These are phyloP conservation scores for Sorghum bicolor DNA, from an alignment of 176 grass and related monocot genomes.

Conservation along the genomic window DNA sequence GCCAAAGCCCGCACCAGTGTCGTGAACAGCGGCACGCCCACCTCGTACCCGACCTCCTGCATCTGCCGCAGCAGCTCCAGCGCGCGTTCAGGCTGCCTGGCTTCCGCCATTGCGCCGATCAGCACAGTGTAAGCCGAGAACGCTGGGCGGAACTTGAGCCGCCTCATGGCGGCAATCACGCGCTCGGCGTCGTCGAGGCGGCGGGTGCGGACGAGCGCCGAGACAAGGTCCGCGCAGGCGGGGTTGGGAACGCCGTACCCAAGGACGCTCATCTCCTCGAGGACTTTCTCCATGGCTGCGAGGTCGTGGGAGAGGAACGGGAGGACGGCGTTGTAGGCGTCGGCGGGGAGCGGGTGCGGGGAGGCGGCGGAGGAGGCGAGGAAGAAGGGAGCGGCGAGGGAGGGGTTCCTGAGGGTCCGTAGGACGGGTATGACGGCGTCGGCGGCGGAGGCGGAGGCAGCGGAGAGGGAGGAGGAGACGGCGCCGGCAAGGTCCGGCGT, in stretches of 20 bases:
- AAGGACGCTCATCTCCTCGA: slow-evolving; percentile 82
- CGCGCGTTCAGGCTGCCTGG: slow-evolving; percentile 49
- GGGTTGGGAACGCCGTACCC: slow-evolving; percentile 53
- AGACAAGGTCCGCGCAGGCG: slow-evolving; percentile 53
- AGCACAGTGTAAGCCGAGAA: slow-evolving; percentile 78
- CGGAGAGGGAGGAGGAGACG: slow-evolving; percentile 51
- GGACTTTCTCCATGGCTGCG: slow-evolving; percentile 49
- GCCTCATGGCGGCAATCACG: slow-evolving; percentile 48
- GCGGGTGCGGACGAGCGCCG: slow-evolving; percentile 48
- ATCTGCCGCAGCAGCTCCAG: slow-evolving; percentile 82
- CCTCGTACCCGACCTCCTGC: slow-evolving; percentile 89
- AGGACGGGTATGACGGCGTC: slow-evolving; percentile 59
- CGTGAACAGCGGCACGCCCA: slow-evolving; percentile 74
- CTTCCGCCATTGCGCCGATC: slow-evolving; percentile 69
- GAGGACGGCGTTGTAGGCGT: slow-evolving; percentile 64
- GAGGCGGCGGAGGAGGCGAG: slow-evolving; percentile 38
- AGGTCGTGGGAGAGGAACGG: slow-evolving; percentile 52
- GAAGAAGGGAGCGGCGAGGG: slow-evolving; percentile 66
- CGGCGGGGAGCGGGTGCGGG: slow-evolving; percentile 40
- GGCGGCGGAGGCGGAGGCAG: slow-evolving; percentile 5
- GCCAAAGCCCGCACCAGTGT: slow-evolving; percentile 67
- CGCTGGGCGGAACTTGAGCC: slow-evolving; percentile 78
- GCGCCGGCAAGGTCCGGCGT: slow-evolving; percentile 44
- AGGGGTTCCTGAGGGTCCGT: slow-evolving; percentile 47
- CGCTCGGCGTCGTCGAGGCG: slow-evolving; percentile 49